Base-by-base conservation (phyloP, 2,329 filamentous ascomycete species). In the Paramyrothecium roridum region DNA sequence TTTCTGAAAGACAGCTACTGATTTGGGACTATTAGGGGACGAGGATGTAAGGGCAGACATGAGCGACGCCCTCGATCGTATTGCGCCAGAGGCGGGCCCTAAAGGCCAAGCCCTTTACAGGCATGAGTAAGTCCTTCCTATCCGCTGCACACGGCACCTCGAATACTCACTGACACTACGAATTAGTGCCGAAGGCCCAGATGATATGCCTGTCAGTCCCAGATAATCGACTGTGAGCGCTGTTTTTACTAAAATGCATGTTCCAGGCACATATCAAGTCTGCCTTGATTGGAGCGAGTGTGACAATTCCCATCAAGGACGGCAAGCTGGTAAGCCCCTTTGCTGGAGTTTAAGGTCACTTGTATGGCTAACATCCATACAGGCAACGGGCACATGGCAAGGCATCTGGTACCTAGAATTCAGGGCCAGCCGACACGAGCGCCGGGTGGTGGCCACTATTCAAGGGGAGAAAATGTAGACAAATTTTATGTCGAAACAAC, bases 361-460 rank as follows among this genome's bases (percentile, higher is more conserved):
- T 13, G 16, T 13, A 34, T 11, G 16, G 47, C 60, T 63, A 50
- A 63, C 45, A 46, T 43, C 20, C 2, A 23, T 8, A 20, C 47
- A 83, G 80, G 80, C 80, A 21, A 83, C 82, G 13, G 86, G 86
- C 21, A 88, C 85, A 3, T 93, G 90, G 90, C 90, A 95, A 66
- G 85, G 95, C 0, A 93, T 98, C 57, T 98, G 91, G 90, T 96
- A 96, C 72, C 76, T 97, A 61, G 95, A 98, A 74, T 98, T 98
- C 70, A 82, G 93, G 55, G 82, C 80, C 11, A 78, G 78, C 63
- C 91, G 85, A 73, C 93, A 97, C 73, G 80, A 84, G 60, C 83
- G 95, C 66, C 89, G 86, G 69, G 83, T 98, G 13, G 87, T 99
- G 59, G 93, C 93, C 53, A 98, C 95, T 2, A 96, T 98, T 59